phyloP scores from a whole-genome alignment of 2,329 filamentous ascomycete genomes.

The Ascochyta rabiei region DNA sequence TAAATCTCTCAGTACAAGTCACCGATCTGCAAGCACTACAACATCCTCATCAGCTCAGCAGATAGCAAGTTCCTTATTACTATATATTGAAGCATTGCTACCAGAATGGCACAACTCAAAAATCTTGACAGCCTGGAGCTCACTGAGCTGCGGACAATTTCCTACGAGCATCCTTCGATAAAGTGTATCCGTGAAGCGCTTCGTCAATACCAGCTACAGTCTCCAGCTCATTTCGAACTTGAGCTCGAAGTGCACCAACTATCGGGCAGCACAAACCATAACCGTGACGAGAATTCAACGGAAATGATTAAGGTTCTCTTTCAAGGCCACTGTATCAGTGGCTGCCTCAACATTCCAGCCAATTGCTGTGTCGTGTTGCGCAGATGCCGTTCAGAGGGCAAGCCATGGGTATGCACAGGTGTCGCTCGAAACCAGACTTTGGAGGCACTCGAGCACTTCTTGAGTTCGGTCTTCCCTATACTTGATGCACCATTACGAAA shows the following conservation, averaged over 20 bases:
- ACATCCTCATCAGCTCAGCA: too few relatives aligned
- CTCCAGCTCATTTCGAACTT: neutral
- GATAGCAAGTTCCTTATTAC: too few relatives aligned
- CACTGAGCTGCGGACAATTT: neutral
- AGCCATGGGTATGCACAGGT: neutral
- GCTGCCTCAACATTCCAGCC: neutral
- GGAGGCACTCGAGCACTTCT: constrained; percentile 3
- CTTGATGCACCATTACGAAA: neutral
- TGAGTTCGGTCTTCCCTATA: constrained; percentile 11
- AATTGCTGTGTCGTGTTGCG: neutral
- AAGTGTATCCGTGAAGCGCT: neutral
- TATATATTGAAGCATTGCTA: too few relatives aligned
- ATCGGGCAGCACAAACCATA: too few relatives aligned
- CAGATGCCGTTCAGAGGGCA: neutral
- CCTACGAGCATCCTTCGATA: neutral
- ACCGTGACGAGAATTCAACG: neutral
- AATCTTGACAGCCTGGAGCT: too few relatives aligned
- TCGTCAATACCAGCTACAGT: neutral
- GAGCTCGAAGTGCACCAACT: neutral
- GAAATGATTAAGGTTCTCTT: neutral
- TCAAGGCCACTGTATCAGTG: neutral
- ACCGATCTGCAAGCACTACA: too few relatives aligned
- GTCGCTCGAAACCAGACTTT: neutral
- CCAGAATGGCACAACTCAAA: too few relatives aligned
- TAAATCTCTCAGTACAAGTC: too few relatives aligned